These are phyloP conservation scores for Sclerotinia glacialis DNA, from an alignment of 2,329 filamentous ascomycete species.

Conservation along the genomic window DNA sequence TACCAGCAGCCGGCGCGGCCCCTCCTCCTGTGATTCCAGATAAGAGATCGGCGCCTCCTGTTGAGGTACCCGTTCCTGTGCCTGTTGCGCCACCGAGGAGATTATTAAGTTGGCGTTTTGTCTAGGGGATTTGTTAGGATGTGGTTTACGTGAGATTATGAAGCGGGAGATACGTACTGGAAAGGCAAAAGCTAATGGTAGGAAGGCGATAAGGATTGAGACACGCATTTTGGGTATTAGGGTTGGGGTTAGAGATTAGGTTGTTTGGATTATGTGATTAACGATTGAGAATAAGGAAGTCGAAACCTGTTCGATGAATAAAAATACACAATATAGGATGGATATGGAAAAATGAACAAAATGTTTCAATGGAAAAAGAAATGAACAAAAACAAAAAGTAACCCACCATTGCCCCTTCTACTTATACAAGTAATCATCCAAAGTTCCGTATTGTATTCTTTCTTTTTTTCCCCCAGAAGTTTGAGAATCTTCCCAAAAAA, in stretches of 20 bases:
- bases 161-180: background rate
- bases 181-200: background rate
- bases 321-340: background rate
- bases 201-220: constrained; percentile 1
- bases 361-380: background rate
- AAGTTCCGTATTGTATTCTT: background rate
- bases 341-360: background rate
- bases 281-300: background rate
- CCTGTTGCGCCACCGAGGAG: background rate
- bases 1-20: too few relatives aligned
- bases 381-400: background rate
- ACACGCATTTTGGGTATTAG: constrained; percentile 3
- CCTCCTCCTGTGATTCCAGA: background rate
- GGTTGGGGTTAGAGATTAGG: background rate
- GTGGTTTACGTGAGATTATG: background rate
- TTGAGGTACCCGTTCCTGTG: background rate
- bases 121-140: background rate
- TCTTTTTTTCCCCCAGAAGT: background rate
- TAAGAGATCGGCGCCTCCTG: background rate
- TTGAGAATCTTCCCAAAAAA: background rate
- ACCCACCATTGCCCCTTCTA: background rate
- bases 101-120: background rate
- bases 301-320: background rate
- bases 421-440: background rate
- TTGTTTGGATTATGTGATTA: background rate